A percentile compares a stretch with the other conserved stretches of the same genome.
phyloP scores from a whole-genome alignment of 495 filamentous ascomycete species.

The Penicillium macrosclerotiorum region DNA sequence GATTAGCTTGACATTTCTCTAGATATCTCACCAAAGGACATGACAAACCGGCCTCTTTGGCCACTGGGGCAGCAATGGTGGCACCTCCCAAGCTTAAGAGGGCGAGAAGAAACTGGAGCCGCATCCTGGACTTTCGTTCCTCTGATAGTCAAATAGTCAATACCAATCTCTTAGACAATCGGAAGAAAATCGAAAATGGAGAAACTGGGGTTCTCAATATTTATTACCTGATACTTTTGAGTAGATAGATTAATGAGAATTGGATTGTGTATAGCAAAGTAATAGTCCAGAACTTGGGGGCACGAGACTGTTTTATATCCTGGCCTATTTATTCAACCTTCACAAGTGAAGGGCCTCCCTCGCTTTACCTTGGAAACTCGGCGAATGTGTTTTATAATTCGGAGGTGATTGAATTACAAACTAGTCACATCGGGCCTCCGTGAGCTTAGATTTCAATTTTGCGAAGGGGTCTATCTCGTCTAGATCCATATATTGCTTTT shows the following conservation, averaged over 20 bases:
- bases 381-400: constrained; percentile 3
- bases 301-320: neutral
- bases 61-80: constrained; percentile 16
- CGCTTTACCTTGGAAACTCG: constrained; percentile 7
- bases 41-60: constrained; percentile 7
- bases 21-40: neutral
- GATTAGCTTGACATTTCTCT: neutral
- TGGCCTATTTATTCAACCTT: neutral
- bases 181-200: too few species aligned
- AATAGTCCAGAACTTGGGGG: neutral
- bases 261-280: too few species aligned
- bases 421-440: neutral
- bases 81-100: constrained; percentile 10
- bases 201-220: neutral
- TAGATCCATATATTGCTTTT: neutral
- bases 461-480: neutral
- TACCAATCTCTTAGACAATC: too few species aligned
- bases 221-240: too few species aligned
- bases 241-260: too few species aligned
- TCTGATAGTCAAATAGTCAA: neutral
- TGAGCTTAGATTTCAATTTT: neutral
- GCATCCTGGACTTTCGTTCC: constrained; percentile 6
- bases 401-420: neutral
- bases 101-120: constrained; percentile 10
- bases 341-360: neutral